phyloP scores from a whole-genome alignment of 78 protist genomes.

The Parvularia atlantis region DNA sequence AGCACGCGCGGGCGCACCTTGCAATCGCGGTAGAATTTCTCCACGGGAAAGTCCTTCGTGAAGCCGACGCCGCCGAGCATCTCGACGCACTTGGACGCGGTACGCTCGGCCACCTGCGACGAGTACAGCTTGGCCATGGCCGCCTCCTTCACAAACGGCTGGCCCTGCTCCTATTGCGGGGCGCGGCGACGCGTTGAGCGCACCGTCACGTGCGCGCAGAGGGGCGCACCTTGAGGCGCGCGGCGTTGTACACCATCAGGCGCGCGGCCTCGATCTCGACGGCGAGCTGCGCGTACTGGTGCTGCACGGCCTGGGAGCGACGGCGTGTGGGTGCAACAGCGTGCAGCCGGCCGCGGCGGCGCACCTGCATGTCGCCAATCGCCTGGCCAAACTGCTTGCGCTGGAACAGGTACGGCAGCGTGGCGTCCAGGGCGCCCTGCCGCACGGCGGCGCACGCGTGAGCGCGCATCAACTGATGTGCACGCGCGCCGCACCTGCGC shows the following conservation, averaged over 20 bases:
- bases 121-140: conserved; percentile 79
- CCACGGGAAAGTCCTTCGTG: conserved; percentile 74
- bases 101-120: conserved; percentile 18
- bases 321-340: too few relatives aligned
- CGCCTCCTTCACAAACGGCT: conserved; percentile 69
- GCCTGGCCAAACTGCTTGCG: conserved; percentile 61
- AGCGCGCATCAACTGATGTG: too few relatives aligned
- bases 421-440: conserved; percentile 73
- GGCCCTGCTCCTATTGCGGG: conserved; percentile 52
- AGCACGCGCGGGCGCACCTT: too few relatives aligned
- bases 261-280: conserved; percentile 64
- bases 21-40: conserved; percentile 30
- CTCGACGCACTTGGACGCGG: conserved; percentile 41
- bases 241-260: conserved; percentile 78
- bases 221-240: too few relatives aligned
- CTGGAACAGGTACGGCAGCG: conserved; percentile 59
- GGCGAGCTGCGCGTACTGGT: conserved; percentile 59
- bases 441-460: too few relatives aligned
- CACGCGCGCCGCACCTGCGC: too few relatives aligned
- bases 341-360: too few relatives aligned
- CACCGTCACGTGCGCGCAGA: too few relatives aligned
- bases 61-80: conserved; percentile 88
- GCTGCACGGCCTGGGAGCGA: conserved; percentile 43
- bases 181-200: too few relatives aligned
- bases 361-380: conserved; percentile 44